Conservation (phyloP, 176 grass and related monocot genomes). For the Aegilops longissima region DNA sequence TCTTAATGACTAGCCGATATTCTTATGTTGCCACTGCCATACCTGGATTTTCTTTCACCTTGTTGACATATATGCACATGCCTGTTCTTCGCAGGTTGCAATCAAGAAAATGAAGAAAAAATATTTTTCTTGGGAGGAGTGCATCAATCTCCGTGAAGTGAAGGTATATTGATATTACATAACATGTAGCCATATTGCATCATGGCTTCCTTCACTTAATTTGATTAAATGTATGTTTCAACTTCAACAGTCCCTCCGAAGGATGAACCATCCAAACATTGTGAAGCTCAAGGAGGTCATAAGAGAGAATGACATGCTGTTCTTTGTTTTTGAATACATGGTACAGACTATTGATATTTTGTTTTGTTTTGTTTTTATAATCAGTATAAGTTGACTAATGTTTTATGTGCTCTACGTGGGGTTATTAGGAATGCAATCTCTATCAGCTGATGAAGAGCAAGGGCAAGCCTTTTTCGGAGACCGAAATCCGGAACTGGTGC, state of each 20-base stretch:
- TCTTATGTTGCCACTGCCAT: background rate
- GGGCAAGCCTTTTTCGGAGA: conserved; percentile 77
- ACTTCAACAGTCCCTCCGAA: conserved; percentile 67
- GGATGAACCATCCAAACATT: conserved; percentile 98
- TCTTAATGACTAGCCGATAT: background rate
- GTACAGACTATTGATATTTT: conserved; percentile 43
- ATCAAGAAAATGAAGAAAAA: conserved; percentile 99
- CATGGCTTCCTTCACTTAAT: conserved; percentile 7
- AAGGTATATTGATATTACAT: conserved; percentile 60
- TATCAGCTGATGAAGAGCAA: conserved; percentile 97
- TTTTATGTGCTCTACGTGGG: conserved; percentile 11
- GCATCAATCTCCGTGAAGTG: conserved; percentile 98
- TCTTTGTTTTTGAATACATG: conserved; percentile 99
- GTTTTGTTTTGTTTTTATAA: background rate
- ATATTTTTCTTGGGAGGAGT: conserved; percentile 96
- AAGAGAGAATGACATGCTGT: conserved; percentile 87
- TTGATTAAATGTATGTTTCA: conserved; percentile 15
- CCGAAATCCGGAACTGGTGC: conserved; percentile 87
- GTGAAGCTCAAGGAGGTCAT: conserved; percentile 99
- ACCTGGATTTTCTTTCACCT: background rate
- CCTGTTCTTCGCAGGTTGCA: conserved; percentile 57
- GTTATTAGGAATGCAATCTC: conserved; percentile 84
- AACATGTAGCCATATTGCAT: conserved; percentile 3
- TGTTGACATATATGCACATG: background rate
- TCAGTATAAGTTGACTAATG: background rate